phyloP scores from a whole-genome alignment of 2,329 filamentous ascomycete genomes.

The Setomelanomma holmii region DNA sequence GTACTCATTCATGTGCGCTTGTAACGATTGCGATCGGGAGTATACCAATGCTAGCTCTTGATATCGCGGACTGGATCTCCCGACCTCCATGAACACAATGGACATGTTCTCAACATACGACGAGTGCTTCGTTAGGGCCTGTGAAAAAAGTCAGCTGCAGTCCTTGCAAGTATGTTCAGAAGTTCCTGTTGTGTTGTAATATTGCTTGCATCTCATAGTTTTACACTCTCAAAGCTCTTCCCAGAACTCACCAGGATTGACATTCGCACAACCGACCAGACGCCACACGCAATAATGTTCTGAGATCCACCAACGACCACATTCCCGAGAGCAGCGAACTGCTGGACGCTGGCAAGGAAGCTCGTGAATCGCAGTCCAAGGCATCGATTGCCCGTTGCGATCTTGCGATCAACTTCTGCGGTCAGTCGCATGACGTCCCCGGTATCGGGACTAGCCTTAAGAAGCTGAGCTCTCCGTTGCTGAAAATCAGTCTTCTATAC shows the following conservation, averaged over 20 bases:
- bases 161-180: too few species aligned
- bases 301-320: constrained; percentile 53
- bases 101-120: constrained; percentile 51
- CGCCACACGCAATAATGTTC: constrained; percentile 54
- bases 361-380: constrained; percentile 53
- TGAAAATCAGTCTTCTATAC: constrained; percentile 47
- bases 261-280: constrained; percentile 55
- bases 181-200: too few species aligned
- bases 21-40: constrained; percentile 47
- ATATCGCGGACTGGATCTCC: constrained; percentile 51
- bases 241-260: constrained; percentile 50
- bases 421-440: constrained; percentile 49
- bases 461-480: constrained; percentile 18
- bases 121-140: constrained; percentile 37
- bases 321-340: constrained; percentile 55
- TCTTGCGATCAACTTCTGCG: constrained; percentile 45
- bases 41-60: constrained; percentile 50
- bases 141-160: too few species aligned
- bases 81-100: constrained; percentile 50
- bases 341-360: constrained; percentile 51
- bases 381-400: constrained; percentile 31
- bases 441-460: constrained; percentile 31
- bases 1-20: constrained; percentile 49
- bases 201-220: too few species aligned
- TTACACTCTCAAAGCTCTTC: too few species aligned